These are phyloP conservation scores for Pachyrhizus erosus DNA, from an alignment of 306 rosid species.

Conservation along the genomic window DNA sequence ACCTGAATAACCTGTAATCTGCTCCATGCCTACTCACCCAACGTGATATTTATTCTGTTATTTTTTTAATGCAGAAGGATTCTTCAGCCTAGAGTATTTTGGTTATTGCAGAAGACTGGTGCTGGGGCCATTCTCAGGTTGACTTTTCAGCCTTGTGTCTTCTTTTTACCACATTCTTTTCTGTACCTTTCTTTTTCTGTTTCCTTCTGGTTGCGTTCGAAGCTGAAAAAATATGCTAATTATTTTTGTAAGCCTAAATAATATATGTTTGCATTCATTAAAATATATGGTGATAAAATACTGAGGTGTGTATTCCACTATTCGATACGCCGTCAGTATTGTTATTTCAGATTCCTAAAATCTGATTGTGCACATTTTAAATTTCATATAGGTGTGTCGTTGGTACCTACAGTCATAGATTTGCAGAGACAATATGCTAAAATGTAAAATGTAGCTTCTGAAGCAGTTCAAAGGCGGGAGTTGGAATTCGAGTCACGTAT, in stretches of 20 bases:
- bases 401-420: slow-evolving; percentile 15
- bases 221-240: slow-evolving; percentile 14
- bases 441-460: slow-evolving; percentile 17
- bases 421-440: slow-evolving; percentile 12
- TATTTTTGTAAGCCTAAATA: not conserved
- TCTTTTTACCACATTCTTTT: slow-evolving; percentile 4
- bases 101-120: slow-evolving; percentile 28
- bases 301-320: not conserved
- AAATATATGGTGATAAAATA: not conserved
- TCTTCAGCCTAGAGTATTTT: slow-evolving; percentile 47
- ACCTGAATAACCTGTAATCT: slow-evolving; percentile 16
- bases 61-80: slow-evolving; percentile 58
- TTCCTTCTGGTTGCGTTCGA: slow-evolving; percentile 22
- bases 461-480: slow-evolving; percentile 13
- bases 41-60: not conserved
- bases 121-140: slow-evolving; percentile 44
- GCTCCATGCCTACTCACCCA: slow-evolving; percentile 21
- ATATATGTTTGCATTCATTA: not conserved
- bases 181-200: not conserved
- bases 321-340: not conserved
- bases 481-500: slow-evolving; percentile 27
- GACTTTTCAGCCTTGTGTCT: slow-evolving; percentile 1
- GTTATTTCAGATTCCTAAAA: slow-evolving; percentile 19
- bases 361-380: slow-evolving; percentile 7
- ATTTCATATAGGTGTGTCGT: slow-evolving; percentile 12